These are phyloP conservation scores for Metschnikowia continentalis DNA, from an alignment of 805 yeast species.

Conservation along the genomic window DNA sequence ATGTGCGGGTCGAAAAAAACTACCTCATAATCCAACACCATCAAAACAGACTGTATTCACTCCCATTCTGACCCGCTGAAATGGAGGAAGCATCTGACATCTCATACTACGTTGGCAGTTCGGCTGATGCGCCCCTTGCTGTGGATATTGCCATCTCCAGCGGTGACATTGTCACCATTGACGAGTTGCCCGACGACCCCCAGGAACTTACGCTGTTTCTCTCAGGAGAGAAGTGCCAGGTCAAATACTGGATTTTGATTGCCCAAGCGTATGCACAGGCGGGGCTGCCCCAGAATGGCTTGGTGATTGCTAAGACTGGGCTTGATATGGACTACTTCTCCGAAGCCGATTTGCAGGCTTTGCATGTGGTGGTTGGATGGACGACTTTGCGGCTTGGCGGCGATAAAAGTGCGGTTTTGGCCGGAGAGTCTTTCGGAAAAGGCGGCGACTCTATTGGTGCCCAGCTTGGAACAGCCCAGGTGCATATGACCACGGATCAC, in stretches of 20 bases:
- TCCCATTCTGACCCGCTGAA: not conserved
- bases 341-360: slow-evolving; percentile 43
- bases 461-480: slow-evolving; percentile 42
- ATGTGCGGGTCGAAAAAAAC: slow-evolving; percentile 2
- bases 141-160: slow-evolving; percentile 73
- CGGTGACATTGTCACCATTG: slow-evolving; percentile 77
- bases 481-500: slow-evolving; percentile 53
- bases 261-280: slow-evolving; percentile 75
- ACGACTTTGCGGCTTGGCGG: slow-evolving; percentile 46
- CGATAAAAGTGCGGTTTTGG: slow-evolving; percentile 23
- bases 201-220: slow-evolving; percentile 73
- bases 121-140: slow-evolving; percentile 22
- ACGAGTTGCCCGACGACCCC: slow-evolving; percentile 88
- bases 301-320: slow-evolving; percentile 60
- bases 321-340: slow-evolving; percentile 37
- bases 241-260: slow-evolving; percentile 79
- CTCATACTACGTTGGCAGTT: slow-evolving; percentile 34
- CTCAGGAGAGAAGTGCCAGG: slow-evolving; percentile 72
- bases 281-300: slow-evolving; percentile 56
- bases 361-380: slow-evolving; percentile 73
- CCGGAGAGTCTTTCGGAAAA: slow-evolving; percentile 16
- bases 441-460: slow-evolving; percentile 1
- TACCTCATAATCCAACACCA: not conserved
- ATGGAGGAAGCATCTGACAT: slow-evolving; percentile 19
- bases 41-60: not conserved